These are phyloP conservation scores for Herpetomonas samuelpessoai DNA, from an alignment of 208 protist species.

Conservation along the genomic window DNA sequence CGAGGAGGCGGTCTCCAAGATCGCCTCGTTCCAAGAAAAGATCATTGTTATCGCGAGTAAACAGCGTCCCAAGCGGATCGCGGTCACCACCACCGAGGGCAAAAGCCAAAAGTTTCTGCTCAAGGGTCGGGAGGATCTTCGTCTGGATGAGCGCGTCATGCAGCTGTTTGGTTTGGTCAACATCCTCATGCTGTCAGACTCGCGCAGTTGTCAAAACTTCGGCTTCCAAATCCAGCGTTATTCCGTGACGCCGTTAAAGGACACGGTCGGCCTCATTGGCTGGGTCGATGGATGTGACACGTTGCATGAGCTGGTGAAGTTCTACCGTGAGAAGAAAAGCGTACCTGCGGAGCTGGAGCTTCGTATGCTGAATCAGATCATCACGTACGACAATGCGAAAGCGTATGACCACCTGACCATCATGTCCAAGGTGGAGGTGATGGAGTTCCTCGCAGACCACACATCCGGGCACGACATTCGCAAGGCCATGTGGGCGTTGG, in stretches of 20 bases:
- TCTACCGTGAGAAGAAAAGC: constrained; percentile 51
- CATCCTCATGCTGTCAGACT: constrained; percentile 94
- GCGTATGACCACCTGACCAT: constrained; percentile 83
- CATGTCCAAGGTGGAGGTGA: constrained; percentile 91
- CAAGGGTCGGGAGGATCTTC: constrained; percentile 97
- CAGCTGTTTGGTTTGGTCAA: constrained; percentile 99
- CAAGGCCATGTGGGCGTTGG: constrained; percentile 96
- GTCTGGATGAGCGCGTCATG: constrained; percentile 99
- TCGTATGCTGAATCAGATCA: constrained; percentile 82
- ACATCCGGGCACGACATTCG: constrained; percentile 97
- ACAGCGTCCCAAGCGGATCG: constrained; percentile 98
- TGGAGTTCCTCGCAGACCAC: constrained; percentile 94
- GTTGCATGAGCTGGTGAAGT: constrained; percentile 81
- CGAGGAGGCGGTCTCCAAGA: constrained; percentile 81
- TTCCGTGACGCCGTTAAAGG: constrained; percentile 97
- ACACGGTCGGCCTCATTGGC: constrained; percentile 98
- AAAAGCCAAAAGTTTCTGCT: constrained; percentile 97
- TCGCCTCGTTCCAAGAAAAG: constrained; percentile 88
- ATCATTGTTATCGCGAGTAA: constrained; percentile 98
- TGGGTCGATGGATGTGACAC: constrained; percentile 98
- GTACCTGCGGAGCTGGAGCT: constrained; percentile 80
- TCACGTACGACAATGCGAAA: constrained; percentile 73
- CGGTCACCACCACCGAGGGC: constrained; percentile 94
- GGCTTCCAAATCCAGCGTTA: constrained; percentile 93
- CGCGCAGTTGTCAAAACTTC: constrained; percentile 81